phyloP scores from a whole-genome alignment of 2,329 filamentous ascomycete species.

The Clonostachys solani region DNA sequence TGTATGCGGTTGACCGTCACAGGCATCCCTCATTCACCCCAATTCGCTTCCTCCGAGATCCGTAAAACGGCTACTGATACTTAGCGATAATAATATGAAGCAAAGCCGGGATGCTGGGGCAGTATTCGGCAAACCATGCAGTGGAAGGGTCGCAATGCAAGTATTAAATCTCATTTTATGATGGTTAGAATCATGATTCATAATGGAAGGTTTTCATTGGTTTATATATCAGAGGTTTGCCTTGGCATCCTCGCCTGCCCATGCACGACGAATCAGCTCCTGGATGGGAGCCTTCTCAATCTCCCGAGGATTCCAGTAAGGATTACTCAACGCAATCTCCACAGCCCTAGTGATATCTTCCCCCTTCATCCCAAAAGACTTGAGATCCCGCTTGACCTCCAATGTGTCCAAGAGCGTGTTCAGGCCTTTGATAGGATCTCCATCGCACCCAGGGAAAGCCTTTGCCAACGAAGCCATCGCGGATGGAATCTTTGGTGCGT shows the following conservation, averaged over 20 bases:
- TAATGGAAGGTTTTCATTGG: too few relatives aligned
- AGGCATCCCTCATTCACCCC: too few relatives aligned
- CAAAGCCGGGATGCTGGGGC: too few relatives aligned
- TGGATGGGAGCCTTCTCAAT: constrained; percentile 46
- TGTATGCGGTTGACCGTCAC: too few relatives aligned
- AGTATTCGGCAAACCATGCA: too few relatives aligned
- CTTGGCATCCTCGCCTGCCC: constrained; percentile 53
- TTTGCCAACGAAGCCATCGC: constrained; percentile 48
- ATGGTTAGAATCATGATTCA: too few relatives aligned
- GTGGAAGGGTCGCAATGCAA: too few relatives aligned
- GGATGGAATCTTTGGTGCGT: constrained; percentile 48
- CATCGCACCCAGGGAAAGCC: constrained; percentile 49
- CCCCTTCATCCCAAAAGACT: constrained; percentile 54
- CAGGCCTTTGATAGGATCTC: constrained; percentile 52
- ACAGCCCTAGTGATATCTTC: constrained; percentile 55
- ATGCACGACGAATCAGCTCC: constrained; percentile 54
- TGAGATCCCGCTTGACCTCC: constrained; percentile 46
- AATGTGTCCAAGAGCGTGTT: constrained; percentile 51
- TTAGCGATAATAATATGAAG: too few relatives aligned
- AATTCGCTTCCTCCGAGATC: too few relatives aligned
- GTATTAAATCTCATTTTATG: too few relatives aligned
- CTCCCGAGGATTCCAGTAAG: constrained; percentile 54
- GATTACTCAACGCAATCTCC: constrained; percentile 52
- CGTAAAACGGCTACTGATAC: too few relatives aligned
- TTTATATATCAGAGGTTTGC: constrained; percentile 10